Base-by-base conservation (phyloP, 2,329 filamentous ascomycete genomes). In the Fusarium armeniacum region DNA sequence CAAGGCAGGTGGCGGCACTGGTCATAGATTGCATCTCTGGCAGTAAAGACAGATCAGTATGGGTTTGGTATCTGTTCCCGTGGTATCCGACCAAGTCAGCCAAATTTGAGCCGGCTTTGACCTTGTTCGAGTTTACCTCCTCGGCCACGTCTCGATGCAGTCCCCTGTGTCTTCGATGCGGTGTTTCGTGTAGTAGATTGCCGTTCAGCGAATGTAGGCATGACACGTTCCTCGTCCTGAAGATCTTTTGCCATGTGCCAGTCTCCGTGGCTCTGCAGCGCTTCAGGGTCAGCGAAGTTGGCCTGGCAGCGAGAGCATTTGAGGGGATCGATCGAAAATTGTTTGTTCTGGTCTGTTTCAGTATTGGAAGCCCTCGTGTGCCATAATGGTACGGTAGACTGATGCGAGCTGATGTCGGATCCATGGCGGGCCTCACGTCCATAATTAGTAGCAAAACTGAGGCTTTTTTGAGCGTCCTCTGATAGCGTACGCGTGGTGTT, bases 221-320 rank as follows among this genome's bases (percentile, higher is more conserved):
- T 82, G 79, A 80, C 83, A 84, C 85, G 84, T 81, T 91, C 86
- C 60, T 84, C 79, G 4, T 89, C 86, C 69, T 94, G 90, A 32
- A 99, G 84, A 73, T 95, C 92, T 80, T 92, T 93, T 46, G 96
- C 96, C 80, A 97, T 91, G 81, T 99, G 96, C 91, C 94, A 98
- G 78, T 99, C 96, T 56, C 91, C 85, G 78, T 99, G 96, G 80
- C 92, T 94, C 70, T 90, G 86, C 47, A 89, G 76, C 72, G 86
- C 85, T 58, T 90, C 87, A 28, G 82, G 76, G 40, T 84, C 82
- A 15, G 85, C 83, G 35, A 96, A 82, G n/a, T 78, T 76, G 73
- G 86, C 84, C 62, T 86, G 84, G 78, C 94, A 97, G 67, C 88
- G 88, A 51, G 83, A 77, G 78, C 93, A 97, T 41, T 26, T 51